Percentiles rank a stretch among this genome's conserved stretches.
phyloP scores from a whole-genome alignment of 345 rosid species.

The Citrus reticulata region DNA sequence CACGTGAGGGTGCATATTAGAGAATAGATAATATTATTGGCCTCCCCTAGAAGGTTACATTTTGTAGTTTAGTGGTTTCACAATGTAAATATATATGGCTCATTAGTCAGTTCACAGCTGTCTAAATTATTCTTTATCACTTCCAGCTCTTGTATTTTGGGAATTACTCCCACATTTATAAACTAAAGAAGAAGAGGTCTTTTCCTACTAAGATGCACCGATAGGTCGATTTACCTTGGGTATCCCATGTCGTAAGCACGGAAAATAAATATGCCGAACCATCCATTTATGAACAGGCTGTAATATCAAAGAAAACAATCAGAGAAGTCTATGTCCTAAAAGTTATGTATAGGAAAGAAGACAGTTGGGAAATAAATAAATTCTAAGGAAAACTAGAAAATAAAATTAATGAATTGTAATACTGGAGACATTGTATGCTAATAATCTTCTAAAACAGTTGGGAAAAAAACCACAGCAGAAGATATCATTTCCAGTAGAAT shows the following conservation, averaged over 20 bases:
- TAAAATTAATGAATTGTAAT: background rate
- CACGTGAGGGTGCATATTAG: background rate
- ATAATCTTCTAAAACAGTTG: background rate
- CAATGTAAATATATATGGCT: background rate
- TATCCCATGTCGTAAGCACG: conserved; percentile 69
- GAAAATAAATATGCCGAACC: conserved; percentile 95
- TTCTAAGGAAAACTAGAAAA: background rate
- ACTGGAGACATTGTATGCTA: background rate
- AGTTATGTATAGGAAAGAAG: background rate
- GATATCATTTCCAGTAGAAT: background rate
- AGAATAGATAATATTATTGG: background rate
- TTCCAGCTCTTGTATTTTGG: background rate
- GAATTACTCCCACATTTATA: background rate
- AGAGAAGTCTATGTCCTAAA: background rate
- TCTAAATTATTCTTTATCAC: background rate
- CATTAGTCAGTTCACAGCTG: background rate
- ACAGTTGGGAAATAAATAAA: background rate
- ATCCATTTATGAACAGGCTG: conserved; percentile 99
- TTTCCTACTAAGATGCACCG: background rate
- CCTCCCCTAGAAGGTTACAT: background rate
- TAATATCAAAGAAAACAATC: conserved; percentile 11
- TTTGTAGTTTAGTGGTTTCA: background rate
- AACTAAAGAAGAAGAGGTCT: background rate
- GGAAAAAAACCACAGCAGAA: background rate
- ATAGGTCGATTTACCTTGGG: conserved; percentile 58